Evolutionary conservation across 805 yeast species (phyloP), one percentile per base, ranked within the genome.

Genomic region (Saccharomyces mikatae): DNA sequence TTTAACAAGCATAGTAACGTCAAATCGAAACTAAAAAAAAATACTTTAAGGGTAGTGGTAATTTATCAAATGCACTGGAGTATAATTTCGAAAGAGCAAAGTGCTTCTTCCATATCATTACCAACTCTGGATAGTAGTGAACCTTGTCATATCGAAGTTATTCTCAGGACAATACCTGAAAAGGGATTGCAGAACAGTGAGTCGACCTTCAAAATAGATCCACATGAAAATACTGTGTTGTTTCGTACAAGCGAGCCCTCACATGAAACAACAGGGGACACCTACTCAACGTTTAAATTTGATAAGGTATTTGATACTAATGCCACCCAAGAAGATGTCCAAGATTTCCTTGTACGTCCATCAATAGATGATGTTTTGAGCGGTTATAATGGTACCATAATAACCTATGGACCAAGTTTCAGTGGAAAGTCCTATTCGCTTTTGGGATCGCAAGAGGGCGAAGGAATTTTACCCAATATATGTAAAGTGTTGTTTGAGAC

Each of bases 401-500:
- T 87, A 41, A 87, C 91, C 0, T 88, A 86, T 68, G 96, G 95
- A 9, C 92, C 85, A 62, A 82, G 88, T 0, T 88, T 89, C 0
- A 77, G 89, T 0, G 94, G 94, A 6, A 87, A 87, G 67, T 79
- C 91, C 0, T 80, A 79, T 63, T 83, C 92, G 2, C 83, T 87
- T 89, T 79, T 85, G 79, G 94, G 94, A 1, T 62, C 75, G 0
- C 67, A 70, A n/a, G 71, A 73, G 17, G 62, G 31, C 58, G 74
- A 71, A 46, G 97, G 97, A 1, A 74, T 87, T 27, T 83, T 86
- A 17, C 95, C 95, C 0, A 74, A 94, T 32, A 80, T 87, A 14
- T 77, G 86, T 17, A 84, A 84, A 51, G 78, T 78, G 54, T 73
- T 90, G 4, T 90, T 89, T 64, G 71, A 75, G 17, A 73, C 74